Percentiles rank a stretch among this genome's conserved stretches.
These are phyloP conservation scores for Mucor plumbeus DNA, from an alignment of 371 early-diverging fungal species.

Conservation along the genomic window DNA sequence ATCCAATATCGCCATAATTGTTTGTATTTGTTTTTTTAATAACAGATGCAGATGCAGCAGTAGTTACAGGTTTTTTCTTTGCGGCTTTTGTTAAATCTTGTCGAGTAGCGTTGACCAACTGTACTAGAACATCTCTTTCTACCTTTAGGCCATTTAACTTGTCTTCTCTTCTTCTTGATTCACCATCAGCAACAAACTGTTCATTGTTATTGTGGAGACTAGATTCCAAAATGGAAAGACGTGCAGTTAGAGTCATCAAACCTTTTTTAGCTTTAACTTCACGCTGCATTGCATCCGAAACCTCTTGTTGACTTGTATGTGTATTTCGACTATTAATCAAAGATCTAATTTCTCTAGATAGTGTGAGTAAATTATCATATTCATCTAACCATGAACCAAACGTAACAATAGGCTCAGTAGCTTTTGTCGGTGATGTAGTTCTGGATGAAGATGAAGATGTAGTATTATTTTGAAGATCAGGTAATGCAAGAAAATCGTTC, in stretches of 20 bases:
- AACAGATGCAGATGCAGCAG: background rate
- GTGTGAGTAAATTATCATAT: constrained; percentile 61
- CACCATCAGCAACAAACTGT: constrained; percentile 63
- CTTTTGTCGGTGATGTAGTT: constrained; percentile 38
- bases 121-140: constrained; percentile 65
- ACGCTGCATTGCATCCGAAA: constrained; percentile 75
- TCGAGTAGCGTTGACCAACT: constrained; percentile 53
- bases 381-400: constrained; percentile 85
- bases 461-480: constrained; percentile 22
- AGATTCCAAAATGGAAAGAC: constrained; percentile 60
- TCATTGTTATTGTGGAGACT: constrained; percentile 55
- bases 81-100: constrained; percentile 39
- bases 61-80: constrained; percentile 14
- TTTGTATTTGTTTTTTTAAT: background rate
- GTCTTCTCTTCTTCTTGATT: constrained; percentile 76
- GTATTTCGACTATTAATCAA: constrained; percentile 70
- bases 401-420: background rate
- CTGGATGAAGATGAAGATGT: constrained; percentile 29
- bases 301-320: constrained; percentile 71
- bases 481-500: constrained; percentile 76
- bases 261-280: constrained; percentile 78
- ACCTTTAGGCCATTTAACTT: constrained; percentile 69
- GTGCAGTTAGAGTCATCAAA: constrained; percentile 52
- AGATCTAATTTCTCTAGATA: constrained; percentile 73
- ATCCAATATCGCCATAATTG: constrained; percentile 30